phyloP scores from a whole-genome alignment of 1,139 yeast species.

The Oligophagozyma castellii region DNA sequence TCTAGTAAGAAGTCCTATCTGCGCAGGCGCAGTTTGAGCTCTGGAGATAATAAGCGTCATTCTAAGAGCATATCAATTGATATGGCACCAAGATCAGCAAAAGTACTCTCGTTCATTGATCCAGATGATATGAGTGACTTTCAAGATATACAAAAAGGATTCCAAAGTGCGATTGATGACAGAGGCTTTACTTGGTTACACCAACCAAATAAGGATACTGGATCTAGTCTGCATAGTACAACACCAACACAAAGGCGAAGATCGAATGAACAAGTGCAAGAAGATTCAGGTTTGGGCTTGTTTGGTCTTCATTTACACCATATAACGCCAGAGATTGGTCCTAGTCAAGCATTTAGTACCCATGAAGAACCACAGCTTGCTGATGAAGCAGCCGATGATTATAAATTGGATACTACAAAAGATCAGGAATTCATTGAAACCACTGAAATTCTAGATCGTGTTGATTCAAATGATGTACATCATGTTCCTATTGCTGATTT shows the following conservation, averaged over 20 bases:
- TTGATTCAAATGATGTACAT: not conserved
- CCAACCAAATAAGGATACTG: constrained; percentile 5
- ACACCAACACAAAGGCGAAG: not conserved
- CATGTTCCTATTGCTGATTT: not conserved
- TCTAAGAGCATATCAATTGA: constrained; percentile 4
- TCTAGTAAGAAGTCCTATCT: constrained; percentile 2
- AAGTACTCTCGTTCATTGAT: constrained; percentile 16
- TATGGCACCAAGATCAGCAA: constrained; percentile 15
- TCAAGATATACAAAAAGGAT: constrained; percentile 20
- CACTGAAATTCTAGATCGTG: no score
- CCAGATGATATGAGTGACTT: constrained; percentile 24
- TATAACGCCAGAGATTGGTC: not conserved
- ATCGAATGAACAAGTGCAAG: no score
- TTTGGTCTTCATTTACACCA: not conserved
- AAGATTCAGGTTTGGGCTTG: not conserved
- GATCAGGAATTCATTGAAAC: not conserved
- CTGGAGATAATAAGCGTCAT: not conserved
- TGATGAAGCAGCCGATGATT: no score
- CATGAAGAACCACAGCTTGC: not conserved
- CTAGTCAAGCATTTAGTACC: not conserved
- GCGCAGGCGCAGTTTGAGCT: constrained; percentile 10
- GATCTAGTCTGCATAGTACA: not conserved
- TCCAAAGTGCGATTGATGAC: constrained; percentile 15
- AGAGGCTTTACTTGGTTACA: constrained; percentile 21
- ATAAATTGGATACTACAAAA: no score